These are phyloP conservation scores for Fraxinus greggii DNA, from an alignment of 305 asterid genomes.

Conservation along the genomic window DNA sequence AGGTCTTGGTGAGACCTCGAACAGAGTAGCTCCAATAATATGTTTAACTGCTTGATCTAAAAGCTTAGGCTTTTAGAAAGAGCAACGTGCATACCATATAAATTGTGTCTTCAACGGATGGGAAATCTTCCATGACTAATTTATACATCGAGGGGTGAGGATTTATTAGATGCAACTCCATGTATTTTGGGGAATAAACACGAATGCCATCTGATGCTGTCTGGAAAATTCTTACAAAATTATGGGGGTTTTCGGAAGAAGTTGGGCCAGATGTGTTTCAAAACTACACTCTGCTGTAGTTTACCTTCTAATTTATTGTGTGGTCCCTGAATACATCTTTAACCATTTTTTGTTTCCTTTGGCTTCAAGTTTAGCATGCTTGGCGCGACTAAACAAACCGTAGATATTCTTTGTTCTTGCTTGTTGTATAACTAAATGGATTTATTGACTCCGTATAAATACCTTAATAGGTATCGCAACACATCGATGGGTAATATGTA, in stretches of 20 bases:
- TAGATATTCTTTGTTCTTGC: not conserved
- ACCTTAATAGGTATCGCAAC: constrained; percentile 56
- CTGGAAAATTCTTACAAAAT: not conserved
- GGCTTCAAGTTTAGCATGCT: constrained; percentile 4
- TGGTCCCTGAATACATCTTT: not conserved
- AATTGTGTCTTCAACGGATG: not conserved
- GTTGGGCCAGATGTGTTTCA: not conserved
- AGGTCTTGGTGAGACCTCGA: not conserved
- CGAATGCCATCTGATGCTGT: not conserved
- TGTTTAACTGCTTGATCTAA: not conserved
- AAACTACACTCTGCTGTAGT: not conserved
- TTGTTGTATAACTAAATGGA: not conserved
- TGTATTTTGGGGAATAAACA: not conserved
- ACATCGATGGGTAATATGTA: constrained; percentile 59
- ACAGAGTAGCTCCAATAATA: not conserved
- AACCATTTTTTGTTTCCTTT: not conserved
- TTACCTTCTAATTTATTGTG: not conserved
- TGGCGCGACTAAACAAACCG: not conserved
- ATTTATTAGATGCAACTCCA: not conserved
- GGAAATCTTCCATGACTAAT: not conserved
- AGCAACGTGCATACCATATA: not conserved
- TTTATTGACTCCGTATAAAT: constrained; percentile 11
- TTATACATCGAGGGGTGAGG: not conserved
- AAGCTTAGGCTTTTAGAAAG: not conserved
- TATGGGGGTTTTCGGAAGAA: not conserved